Percentiles rank a stretch among this genome's conserved stretches.
Evolutionary conservation across 345 rosid species (phyloP).

Genomic region (Populus nigra): DNA sequence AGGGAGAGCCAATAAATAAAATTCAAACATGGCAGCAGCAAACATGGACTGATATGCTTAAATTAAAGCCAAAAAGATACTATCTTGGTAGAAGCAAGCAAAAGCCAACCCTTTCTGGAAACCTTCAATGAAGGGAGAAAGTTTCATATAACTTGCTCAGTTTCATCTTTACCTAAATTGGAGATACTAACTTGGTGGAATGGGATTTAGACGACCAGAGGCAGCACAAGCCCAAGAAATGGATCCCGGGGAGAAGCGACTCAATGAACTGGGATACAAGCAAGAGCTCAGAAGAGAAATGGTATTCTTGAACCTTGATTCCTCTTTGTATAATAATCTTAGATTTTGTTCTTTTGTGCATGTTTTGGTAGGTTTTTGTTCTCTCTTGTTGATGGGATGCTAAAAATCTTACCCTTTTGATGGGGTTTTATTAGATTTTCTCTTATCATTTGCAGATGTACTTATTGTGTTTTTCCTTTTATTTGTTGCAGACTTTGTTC

Average conservation of each 20-base stretch:
- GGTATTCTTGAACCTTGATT: constrained; percentile 26
- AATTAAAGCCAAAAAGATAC: neutral
- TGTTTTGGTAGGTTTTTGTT: neutral
- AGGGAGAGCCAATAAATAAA: neutral
- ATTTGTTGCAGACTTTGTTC: constrained; percentile 46
- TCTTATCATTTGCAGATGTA: neutral
- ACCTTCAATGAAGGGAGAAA: neutral
- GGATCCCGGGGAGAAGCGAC: constrained; percentile 68
- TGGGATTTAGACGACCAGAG: neutral
- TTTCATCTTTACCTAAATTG: neutral
- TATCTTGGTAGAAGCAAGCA: neutral
- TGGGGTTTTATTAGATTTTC: neutral
- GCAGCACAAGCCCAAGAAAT: constrained; percentile 13
- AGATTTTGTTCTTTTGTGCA: neutral
- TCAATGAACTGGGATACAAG: constrained; percentile 61
- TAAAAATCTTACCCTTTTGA: neutral
- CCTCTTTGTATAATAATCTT: neutral
- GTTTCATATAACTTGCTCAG: neutral
- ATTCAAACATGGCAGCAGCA: neutral
- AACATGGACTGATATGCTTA: neutral
- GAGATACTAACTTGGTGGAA: neutral
- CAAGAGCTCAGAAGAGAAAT: constrained; percentile 65
- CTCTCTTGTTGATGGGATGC: neutral
- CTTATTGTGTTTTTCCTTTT: neutral
- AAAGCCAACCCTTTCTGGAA: neutral